phyloP scores from a whole-genome alignment of 129 eudicot species.

The Helianthus tuberosus region DNA sequence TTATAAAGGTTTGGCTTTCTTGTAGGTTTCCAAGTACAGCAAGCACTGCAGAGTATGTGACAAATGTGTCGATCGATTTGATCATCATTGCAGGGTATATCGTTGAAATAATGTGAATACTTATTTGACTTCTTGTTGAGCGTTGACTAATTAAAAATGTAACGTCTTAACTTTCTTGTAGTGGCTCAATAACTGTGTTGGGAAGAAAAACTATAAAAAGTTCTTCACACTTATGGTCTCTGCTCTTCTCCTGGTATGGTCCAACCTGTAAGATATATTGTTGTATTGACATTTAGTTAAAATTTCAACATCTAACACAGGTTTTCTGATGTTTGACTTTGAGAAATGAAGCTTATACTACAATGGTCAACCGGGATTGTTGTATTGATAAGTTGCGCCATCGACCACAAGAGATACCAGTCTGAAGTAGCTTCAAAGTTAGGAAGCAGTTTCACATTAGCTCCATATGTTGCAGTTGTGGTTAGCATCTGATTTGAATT shows the following conservation, averaged over 20 bases:
- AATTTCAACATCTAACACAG: slow-evolving; percentile 39
- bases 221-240: slow-evolving; percentile 92
- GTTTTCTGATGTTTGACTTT: slow-evolving; percentile 53
- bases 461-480: slow-evolving; percentile 87
- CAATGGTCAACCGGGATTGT: slow-evolving; percentile 98
- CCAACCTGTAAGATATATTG: slow-evolving; percentile 23
- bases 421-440: slow-evolving; percentile 69
- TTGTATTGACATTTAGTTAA: slow-evolving; percentile 24
- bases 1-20: slow-evolving; percentile 14
- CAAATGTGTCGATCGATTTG: slow-evolving; percentile 92
- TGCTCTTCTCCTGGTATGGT: slow-evolving; percentile 84
- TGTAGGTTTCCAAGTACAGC: slow-evolving; percentile 97
- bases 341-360: slow-evolving; percentile 88
- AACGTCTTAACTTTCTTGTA: slow-evolving; percentile 32
- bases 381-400: slow-evolving; percentile 68
- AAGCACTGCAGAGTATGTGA: slow-evolving; percentile 99
- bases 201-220: slow-evolving; percentile 78
- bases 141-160: slow-evolving; percentile 10
- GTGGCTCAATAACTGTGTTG: slow-evolving; percentile 97
- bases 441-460: slow-evolving; percentile 94
- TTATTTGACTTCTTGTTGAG: not conserved
- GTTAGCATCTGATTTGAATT: slow-evolving; percentile 41
- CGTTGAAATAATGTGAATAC: not conserved
- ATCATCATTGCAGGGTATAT: slow-evolving; percentile 97
- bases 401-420: slow-evolving; percentile 58